A percentile compares a stretch with the other conserved stretches of the same genome.
phyloP scores from a whole-genome alignment of 768 basidiomycete species.

The Cyathus striatus region DNA sequence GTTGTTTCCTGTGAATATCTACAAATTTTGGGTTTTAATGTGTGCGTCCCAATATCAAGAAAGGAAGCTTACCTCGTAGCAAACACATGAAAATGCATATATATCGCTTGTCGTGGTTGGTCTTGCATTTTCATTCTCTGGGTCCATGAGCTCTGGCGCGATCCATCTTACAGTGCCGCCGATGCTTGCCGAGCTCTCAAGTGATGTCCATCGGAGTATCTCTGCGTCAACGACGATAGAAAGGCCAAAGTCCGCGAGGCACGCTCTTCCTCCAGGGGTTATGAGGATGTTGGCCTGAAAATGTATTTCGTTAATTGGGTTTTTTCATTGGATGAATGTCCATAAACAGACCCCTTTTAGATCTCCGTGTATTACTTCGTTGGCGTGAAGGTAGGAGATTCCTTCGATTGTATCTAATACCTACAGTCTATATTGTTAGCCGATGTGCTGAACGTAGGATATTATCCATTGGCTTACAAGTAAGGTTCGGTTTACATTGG shows the following conservation, averaged over 20 bases:
- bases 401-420: not conserved
- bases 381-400: not conserved
- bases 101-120: constrained; percentile 17
- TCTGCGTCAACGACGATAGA: constrained; percentile 14
- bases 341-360: constrained; percentile 1
- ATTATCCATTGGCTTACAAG: constrained; percentile 17
- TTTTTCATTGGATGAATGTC: not conserved
- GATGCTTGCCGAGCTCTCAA: not conserved
- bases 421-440: not conserved
- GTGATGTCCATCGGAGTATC: constrained; percentile 8
- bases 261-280: not conserved
- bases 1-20: not conserved
- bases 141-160: constrained; percentile 18
- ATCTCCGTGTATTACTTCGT: not conserved
- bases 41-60: not conserved
- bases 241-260: constrained; percentile 14
- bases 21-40: not conserved
- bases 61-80: constrained; percentile 18
- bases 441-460: not conserved
- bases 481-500: constrained; percentile 15
- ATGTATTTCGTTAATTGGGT: not conserved
- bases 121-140: constrained; percentile 1
- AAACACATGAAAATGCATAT: constrained; percentile 21
- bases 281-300: constrained; percentile 2
- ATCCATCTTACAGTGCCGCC: constrained; percentile 20